A percentile compares a stretch with the other conserved stretches of the same genome.
Conservation (phyloP, 768 basidiomycete genomes). For the Termitomyces sp. region DNA sequence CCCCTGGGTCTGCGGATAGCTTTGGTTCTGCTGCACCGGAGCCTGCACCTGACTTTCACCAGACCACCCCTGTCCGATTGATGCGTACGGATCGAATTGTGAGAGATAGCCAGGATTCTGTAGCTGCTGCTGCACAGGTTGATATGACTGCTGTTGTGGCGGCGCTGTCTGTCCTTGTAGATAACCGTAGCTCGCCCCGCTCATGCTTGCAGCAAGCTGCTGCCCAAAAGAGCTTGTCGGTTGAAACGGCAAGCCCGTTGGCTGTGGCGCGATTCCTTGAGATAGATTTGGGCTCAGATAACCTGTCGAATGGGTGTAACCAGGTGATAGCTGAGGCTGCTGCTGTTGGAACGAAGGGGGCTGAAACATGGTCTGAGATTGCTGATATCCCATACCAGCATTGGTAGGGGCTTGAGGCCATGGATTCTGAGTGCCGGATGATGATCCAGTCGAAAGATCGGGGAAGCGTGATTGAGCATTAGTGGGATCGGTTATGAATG, state of each 20-base stretch:
- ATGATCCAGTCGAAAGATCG: slow-evolving; percentile 43
- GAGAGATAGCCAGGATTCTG: slow-evolving; percentile 45
- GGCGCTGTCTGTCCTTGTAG: slow-evolving; percentile 28
- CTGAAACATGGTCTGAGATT: slow-evolving; percentile 31
- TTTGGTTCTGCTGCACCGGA: slow-evolving; percentile 19
- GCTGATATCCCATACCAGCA: slow-evolving; percentile 28
- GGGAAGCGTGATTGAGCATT: slow-evolving; percentile 59
- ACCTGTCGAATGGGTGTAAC: slow-evolving; percentile 10
- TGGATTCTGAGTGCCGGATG: slow-evolving; percentile 32
- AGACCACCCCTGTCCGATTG: slow-evolving; percentile 44
- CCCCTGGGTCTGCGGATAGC: slow-evolving; percentile 18
- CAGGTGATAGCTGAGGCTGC: slow-evolving; percentile 29
- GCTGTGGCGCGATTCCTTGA: slow-evolving; percentile 21
- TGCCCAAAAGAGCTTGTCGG: slow-evolving; percentile 58
- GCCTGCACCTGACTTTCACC: slow-evolving; percentile 22
- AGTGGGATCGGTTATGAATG: slow-evolving; percentile 57
- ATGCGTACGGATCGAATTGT: slow-evolving; percentile 53
- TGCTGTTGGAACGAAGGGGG: slow-evolving; percentile 35
- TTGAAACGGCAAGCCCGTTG: slow-evolving; percentile 36
- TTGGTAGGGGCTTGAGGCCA: slow-evolving; percentile 29
- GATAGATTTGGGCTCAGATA: slow-evolving; percentile 12
- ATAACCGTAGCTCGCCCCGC: slow-evolving; percentile 40
- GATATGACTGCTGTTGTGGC: slow-evolving; percentile 31
- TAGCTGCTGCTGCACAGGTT: slow-evolving; percentile 48
- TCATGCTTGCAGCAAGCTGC: slow-evolving; percentile 41